Percentiles rank a stretch among this genome's conserved stretches.
phyloP scores from a whole-genome alignment of 441 rosid genomes.

The Brassica balearica region DNA sequence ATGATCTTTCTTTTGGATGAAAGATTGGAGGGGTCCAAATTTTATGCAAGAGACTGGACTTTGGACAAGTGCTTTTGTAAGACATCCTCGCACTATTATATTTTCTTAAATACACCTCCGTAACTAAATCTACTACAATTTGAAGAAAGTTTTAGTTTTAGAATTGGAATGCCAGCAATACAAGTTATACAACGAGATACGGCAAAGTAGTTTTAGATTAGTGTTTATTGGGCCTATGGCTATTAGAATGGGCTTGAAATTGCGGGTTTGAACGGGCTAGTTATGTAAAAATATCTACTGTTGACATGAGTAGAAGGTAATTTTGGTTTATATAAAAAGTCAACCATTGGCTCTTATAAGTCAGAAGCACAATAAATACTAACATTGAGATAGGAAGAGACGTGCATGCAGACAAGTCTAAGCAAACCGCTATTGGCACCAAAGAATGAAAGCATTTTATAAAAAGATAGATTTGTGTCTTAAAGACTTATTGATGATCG shows the following conservation, averaged over 20 bases:
- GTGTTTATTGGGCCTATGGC: background rate
- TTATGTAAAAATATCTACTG: background rate
- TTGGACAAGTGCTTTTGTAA: constrained; percentile 8
- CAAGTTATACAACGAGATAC: background rate
- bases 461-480: too few species aligned
- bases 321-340: background rate
- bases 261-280: background rate
- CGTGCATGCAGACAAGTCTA: too few species aligned
- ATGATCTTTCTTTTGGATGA: background rate
- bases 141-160: background rate
- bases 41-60: background rate
- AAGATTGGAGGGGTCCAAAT: constrained; percentile 19
- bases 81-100: background rate
- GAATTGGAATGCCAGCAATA: background rate
- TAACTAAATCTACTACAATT: background rate
- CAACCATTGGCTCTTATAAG: too few species aligned
- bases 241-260: background rate
- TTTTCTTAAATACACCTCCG: background rate
- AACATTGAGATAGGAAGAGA: too few species aligned
- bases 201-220: background rate
- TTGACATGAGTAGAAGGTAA: background rate
- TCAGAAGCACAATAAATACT: too few species aligned
- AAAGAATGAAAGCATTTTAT: too few species aligned
- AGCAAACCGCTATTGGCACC: too few species aligned
- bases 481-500: too few species aligned